Percentiles rank a stretch among this genome's conserved stretches.
Evolutionary conservation across 2,329 filamentous ascomycete species (phyloP).

Genomic region (Fusarium keratoplasticum): DNA sequence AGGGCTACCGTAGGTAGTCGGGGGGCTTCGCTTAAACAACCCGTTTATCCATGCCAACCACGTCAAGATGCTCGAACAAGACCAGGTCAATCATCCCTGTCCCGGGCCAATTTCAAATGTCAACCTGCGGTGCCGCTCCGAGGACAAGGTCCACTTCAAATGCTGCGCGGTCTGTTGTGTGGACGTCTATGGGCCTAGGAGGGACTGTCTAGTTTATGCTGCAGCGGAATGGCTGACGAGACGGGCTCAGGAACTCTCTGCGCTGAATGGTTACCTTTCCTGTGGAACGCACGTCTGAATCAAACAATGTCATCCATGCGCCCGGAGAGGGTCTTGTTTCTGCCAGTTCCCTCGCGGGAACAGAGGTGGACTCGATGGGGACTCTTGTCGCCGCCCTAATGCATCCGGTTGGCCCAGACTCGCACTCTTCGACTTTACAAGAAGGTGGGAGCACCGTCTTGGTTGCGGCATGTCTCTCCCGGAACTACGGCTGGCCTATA

Average conservation of each 20-base stretch:
- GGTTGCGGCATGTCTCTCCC: slow-evolving; percentile 1
- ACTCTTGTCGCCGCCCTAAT: background rate
- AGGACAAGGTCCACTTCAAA: background rate
- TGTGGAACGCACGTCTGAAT: slow-evolving; percentile 8
- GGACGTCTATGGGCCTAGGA: background rate
- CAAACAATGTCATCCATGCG: background rate
- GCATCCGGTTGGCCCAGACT: background rate
- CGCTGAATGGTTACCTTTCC: slow-evolving; percentile 19
- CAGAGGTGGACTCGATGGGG: background rate
- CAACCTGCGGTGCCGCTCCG: slow-evolving; percentile 1
- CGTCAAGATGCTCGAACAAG: background rate
- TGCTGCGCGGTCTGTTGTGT: background rate
- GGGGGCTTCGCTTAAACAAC: background rate
- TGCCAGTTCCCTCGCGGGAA: background rate
- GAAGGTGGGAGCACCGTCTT: background rate
- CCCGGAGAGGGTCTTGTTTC: background rate
- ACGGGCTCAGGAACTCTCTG: background rate
- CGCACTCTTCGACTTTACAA: background rate
- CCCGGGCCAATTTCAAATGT: background rate
- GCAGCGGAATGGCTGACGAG: slow-evolving; percentile 17
- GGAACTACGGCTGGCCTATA: background rate
- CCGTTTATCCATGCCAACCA: background rate
- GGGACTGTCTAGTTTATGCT: slow-evolving; percentile 17
- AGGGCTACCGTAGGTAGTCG: background rate
- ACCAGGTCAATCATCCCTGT: background rate